These are phyloP conservation scores for Aureobasidium sp. DNA, from an alignment of 2,329 filamentous ascomycete species.

Conservation along the genomic window DNA sequence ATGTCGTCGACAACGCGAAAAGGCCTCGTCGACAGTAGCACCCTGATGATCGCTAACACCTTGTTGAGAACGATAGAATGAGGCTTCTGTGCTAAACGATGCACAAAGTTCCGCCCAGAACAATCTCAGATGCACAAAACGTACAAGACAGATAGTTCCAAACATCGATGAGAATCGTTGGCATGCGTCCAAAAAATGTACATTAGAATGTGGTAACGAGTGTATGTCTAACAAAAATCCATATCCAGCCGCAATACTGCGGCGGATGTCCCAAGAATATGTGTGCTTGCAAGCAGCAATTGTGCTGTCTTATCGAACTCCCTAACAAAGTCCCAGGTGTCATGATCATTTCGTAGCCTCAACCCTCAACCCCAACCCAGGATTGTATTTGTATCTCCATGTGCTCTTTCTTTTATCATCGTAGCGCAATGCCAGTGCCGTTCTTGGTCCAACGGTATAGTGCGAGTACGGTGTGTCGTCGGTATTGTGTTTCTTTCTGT, in stretches of 20 bases:
- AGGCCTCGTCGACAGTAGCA: not conserved
- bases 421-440: conserved; percentile 11
- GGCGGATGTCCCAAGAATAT: not conserved
- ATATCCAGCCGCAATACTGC: not conserved
- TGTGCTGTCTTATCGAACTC: not conserved
- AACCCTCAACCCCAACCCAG: not conserved
- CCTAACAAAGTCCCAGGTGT: not conserved
- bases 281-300: not conserved
- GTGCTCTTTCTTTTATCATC: not conserved
- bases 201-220: not conserved
- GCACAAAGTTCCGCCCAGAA: not conserved
- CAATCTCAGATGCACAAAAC: not conserved
- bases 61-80: not conserved
- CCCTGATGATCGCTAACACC: not conserved
- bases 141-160: not conserved
- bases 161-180: not conserved
- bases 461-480: conserved; percentile 13
- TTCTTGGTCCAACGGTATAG: conserved; percentile 14
- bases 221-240: not conserved
- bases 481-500: conserved; percentile 14
- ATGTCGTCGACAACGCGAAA: not conserved
- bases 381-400: not conserved
- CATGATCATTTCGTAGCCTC: not conserved
- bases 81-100: not conserved
- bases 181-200: not conserved